Evolutionary conservation across 2,329 filamentous ascomycete genomes (phyloP), one percentile per base, ranked within the genome.

Genomic region (Macrophomina tecta): DNA sequence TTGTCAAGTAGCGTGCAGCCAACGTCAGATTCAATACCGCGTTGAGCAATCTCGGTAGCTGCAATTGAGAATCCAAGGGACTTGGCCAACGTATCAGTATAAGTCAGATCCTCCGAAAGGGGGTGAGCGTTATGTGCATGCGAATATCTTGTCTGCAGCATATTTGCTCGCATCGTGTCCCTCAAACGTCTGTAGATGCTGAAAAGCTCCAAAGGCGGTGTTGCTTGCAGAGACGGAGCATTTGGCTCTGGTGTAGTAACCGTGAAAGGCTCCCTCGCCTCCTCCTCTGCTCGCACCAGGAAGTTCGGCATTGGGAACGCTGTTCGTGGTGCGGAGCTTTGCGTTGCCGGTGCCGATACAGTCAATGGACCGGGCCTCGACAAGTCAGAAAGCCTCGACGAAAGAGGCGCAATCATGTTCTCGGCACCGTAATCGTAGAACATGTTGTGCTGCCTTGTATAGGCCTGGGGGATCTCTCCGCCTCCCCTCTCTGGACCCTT

Each of bases 41-140:
- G 90, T 76, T 97, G 93, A 69, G 94, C 90, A 70, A 98, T 97
- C 79, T 99, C 95, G 4, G 92, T 89, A 0, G 93, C 89, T 8
- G 93, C 90, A 67, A 99, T 93, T 0, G 94, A 94, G 75, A 89
- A 93, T 1, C 92, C 94, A 14, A 97, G 88, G 1, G 88, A 83
- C 67, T 85, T 84, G 14, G 89, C 86, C 11, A 93, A 78, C 1
- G 85, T 85, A 72, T 91, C 89, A 67, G 82, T 82, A 67, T 83
- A 76, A 1, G 83, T 81, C 67, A 84, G 72, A 52, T 86, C 84
- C 51, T 85, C 83, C 0, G 74, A 66, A 9, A 73, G 75, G 72
- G 73, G 5, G 78, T 48, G 73, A 4, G 78, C 74, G 9, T 80
- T 78, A 14, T 81, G 75, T 2, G 77, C 77, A 61, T 83, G 81